Percentiles rank a stretch among this genome's conserved stretches.
Evolutionary conservation across 192 early-diverging fungal species (phyloP).

Genomic region (Kickxella alabastrina): DNA sequence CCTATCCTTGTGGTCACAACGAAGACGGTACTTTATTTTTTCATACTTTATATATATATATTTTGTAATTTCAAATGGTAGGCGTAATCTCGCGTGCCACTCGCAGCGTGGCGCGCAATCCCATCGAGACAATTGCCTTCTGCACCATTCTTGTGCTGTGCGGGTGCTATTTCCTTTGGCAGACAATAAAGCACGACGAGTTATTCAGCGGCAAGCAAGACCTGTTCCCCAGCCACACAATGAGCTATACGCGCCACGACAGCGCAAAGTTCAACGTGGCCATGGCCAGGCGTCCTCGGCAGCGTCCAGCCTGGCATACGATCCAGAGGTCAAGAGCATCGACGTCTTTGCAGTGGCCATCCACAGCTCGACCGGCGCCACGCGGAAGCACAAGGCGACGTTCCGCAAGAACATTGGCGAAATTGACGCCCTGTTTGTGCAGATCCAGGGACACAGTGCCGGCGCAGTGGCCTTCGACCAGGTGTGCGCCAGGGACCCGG

Average conservation of each 20-base stretch:
- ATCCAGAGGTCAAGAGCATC: conserved; percentile 5
- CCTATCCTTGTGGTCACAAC: too few species aligned
- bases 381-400: conserved; percentile 21
- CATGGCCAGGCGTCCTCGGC: conserved; percentile 1
- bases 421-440: conserved; percentile 20
- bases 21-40: too few species aligned
- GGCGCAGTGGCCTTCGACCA: conserved; percentile 20
- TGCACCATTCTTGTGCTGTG: conserved; percentile 70
- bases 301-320: not conserved
- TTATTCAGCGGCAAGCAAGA: conserved; percentile 50
- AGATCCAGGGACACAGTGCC: conserved; percentile 6
- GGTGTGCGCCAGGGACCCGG: conserved; percentile 43
- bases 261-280: conserved; percentile 17
- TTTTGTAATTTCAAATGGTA: conserved; percentile 7
- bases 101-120: conserved; percentile 60
- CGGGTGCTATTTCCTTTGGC: conserved; percentile 72
- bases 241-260: conserved; percentile 21
- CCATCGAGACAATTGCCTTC: conserved; percentile 75
- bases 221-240: conserved; percentile 19
- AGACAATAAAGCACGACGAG: conserved; percentile 63
- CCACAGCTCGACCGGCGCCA: conserved; percentile 7
- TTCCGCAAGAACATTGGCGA: conserved; percentile 29
- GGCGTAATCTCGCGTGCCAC: conserved; percentile 48
- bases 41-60: conserved; percentile 1
- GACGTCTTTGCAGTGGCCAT: conserved; percentile 34